Base-by-base conservation (phyloP, 306 rosid species). In the Ormosia semicastrata region DNA sequence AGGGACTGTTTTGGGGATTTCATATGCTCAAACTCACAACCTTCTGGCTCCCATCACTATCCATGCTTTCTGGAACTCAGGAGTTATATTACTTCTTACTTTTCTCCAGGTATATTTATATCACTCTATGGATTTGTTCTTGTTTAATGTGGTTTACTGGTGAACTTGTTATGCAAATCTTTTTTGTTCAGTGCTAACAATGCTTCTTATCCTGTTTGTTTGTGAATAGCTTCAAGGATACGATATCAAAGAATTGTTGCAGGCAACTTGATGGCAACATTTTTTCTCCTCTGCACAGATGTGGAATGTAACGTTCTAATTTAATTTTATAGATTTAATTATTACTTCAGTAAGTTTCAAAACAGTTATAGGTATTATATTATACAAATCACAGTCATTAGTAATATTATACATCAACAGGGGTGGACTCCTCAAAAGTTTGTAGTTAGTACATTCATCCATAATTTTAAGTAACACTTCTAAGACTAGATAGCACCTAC, bases 21-120 rank as follows among this genome's bases (percentile, higher is more conserved):
- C 93, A 1, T 92, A 89, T 56, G 92, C 97, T 84, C 97, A 92
- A 80, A 92, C 97, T 73, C 92, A 69, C 71, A 92, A 91, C 81
- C 95, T 92, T 77, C 79, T 91, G 37, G 85, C 97, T 44, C 95
- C 93, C 14, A 91, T 91, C 85, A 87, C 92, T 18, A 89, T 93
- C 57, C 97, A 93, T 83, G 97, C 94, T 37, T 71, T 93, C 64
- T 93, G 94, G 92, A 93, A 93, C 84, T 85, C 91, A 0, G 94
- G 97, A 81, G 91, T 89, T 18, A 86, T 87, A 76, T 75, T 90
- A 82, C 89, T 91, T 66, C 90, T 93, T 17, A 88, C 95, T 52
- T 84, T 89, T 81, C 92, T 93, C 37, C 89, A 86, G 94, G 97
- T 87, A 86, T 43, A 74, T 2, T 8, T 12, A 37, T 34, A 63